Percentiles rank a stretch among this genome's conserved stretches.
Conservation (phyloP, 352 stramenopile genomes). For the Heterotrichella gracilis region DNA sequence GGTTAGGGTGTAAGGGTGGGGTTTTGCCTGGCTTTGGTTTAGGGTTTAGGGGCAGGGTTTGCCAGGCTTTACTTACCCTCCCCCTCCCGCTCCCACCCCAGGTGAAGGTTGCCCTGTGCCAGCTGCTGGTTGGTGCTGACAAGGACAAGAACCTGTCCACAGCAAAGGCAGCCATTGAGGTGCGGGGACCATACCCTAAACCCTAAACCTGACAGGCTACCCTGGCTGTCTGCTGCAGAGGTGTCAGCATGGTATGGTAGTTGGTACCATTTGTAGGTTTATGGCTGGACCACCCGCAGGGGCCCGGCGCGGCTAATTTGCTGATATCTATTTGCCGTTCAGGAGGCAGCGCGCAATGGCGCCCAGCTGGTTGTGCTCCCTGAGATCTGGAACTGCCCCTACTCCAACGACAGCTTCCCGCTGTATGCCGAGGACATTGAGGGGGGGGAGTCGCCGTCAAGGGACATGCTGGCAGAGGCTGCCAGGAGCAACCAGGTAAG, state of each 20-base stretch:
- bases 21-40: too few relatives aligned
- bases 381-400: constrained; percentile 80
- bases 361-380: constrained; percentile 53
- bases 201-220: too few relatives aligned
- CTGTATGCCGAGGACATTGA: constrained; percentile 59
- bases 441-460: constrained; percentile 20
- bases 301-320: constrained; percentile 10
- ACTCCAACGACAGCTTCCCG: constrained; percentile 76
- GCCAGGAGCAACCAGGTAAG: constrained; percentile 38
- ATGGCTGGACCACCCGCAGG: not conserved
- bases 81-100: too few relatives aligned
- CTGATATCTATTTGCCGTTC: constrained; percentile 14
- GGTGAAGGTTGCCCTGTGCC: constrained; percentile 19
- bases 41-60: too few relatives aligned
- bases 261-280: not conserved
- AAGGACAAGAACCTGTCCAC: constrained; percentile 16
- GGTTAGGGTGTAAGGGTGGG: too few relatives aligned
- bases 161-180: not conserved
- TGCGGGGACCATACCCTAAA: too few relatives aligned
- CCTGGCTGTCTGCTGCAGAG: not conserved
- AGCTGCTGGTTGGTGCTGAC: constrained; percentile 16
- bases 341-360: constrained; percentile 28
- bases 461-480: constrained; percentile 28
- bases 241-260: not conserved
- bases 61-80: too few relatives aligned